Conservation (phyloP, 2,329 filamentous ascomycete species). For the Diaporthe sp. region DNA sequence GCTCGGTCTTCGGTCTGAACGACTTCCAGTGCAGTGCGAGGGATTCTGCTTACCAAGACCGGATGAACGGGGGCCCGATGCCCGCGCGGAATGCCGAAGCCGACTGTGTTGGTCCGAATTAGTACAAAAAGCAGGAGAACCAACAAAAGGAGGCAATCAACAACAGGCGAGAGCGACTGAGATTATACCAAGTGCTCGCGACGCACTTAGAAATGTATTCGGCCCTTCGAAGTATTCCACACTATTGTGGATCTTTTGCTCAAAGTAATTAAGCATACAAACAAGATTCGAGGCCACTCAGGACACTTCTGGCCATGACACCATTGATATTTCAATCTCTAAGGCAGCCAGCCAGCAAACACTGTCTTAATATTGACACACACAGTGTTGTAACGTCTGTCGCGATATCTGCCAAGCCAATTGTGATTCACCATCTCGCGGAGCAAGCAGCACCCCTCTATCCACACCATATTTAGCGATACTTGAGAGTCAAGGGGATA, state of each 20-base stretch:
- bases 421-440: background rate
- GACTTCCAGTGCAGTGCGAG: background rate
- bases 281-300: background rate
- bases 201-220: too few relatives aligned
- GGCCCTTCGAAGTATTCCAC: fast-evolving
- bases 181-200: background rate
- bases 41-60: conserved; percentile 1
- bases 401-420: background rate
- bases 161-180: too few relatives aligned
- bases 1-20: background rate
- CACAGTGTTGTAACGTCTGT: background rate
- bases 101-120: background rate
- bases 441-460: background rate
- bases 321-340: background rate
- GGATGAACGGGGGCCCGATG: background rate
- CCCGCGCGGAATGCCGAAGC: background rate
- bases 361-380: background rate
- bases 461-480: background rate
- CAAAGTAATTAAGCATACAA: background rate
- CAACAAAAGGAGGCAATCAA: too few relatives aligned
- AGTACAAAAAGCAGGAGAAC: too few relatives aligned
- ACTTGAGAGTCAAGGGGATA: too few relatives aligned
- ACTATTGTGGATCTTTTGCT: too few relatives aligned
- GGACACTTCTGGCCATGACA: background rate
- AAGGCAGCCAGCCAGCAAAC: too few relatives aligned